Percentiles rank a stretch among this genome's conserved stretches.
These are phyloP conservation scores for Eucalyptus curtisii DNA, from an alignment of 345 rosid species.

Conservation along the genomic window DNA sequence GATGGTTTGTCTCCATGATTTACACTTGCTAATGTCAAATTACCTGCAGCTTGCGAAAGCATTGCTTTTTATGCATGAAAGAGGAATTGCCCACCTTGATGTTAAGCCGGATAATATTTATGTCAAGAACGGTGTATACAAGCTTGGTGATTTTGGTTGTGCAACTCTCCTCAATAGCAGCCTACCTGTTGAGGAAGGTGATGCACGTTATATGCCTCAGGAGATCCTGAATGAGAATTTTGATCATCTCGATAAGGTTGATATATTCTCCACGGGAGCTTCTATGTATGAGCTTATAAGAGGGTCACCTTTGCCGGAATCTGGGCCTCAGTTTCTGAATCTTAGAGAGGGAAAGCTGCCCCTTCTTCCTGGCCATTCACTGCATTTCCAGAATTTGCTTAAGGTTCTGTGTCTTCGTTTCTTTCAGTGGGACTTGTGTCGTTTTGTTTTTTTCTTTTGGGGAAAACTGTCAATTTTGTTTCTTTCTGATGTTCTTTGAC, in stretches of 20 bases:
- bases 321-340: conserved; percentile 50
- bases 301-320: conserved; percentile 72
- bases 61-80: conserved; percentile 57
- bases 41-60: conserved; percentile 75
- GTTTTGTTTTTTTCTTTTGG: background rate
- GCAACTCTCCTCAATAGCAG: conserved; percentile 78
- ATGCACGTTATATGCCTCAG: conserved; percentile 99
- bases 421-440: background rate
- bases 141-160: conserved; percentile 97
- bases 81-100: conserved; percentile 92
- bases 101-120: conserved; percentile 96
- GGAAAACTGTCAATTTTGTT: background rate
- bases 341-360: conserved; percentile 83
- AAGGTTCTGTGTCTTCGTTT: conserved; percentile 35
- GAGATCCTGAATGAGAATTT: conserved; percentile 86
- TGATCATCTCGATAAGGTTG: conserved; percentile 85
- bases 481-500: background rate
- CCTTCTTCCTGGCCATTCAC: conserved; percentile 78
- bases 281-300: conserved; percentile 68
- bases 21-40: background rate
- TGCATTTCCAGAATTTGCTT: conserved; percentile 79
- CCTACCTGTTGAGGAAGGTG: conserved; percentile 92
- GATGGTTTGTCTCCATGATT: background rate
- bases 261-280: conserved; percentile 84
- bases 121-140: conserved; percentile 61